Base-by-base conservation (phyloP, 768 basidiomycete species). In the Russula ochroleuca region DNA sequence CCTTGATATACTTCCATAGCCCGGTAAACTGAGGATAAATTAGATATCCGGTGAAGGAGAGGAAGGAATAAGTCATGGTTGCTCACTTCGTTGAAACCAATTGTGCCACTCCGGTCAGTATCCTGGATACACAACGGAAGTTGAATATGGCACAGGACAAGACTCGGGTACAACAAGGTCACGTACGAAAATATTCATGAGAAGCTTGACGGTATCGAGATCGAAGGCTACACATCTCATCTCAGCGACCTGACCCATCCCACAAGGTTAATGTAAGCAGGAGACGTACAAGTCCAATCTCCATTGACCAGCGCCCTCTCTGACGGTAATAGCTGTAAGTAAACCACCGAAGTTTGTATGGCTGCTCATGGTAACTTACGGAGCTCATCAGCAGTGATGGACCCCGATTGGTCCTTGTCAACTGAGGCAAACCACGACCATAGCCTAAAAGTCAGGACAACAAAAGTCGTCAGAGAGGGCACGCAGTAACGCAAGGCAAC, bases 1-100 rank as follows among this genome's bases (percentile, higher is more conserved):
- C 83, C 76, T 88, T 85, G 82, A 91, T 85, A 73, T 90, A 91
- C 70, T 87, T 86, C 87, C 88, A 93, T 25, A 92, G 81, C 5
- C 88, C 88, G 50, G 81, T 70, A 70, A 92, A 94, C 84, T 76
- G 67, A 63, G 9, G 52, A 35, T 61, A 67, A 69, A 17, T 69
- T 52, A 60, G 17, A 23, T 10, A 50, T 17, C 31, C 66, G 64
- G 62, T 33, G 65, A 45, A 31, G 8, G 41, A 4, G 28, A 50
- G 51, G 37, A 40, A 50, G 51, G 37, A 40, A 38, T 13, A n/a
- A 11, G n/a, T 35, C 54, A 54, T 9, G 51, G 49, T 25, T 8
- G n/a, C 10, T 13, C 31, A 86, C 88, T 78, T 92, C 88, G 64
- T 85, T 85, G 76, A 90, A 92, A 41, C 82, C 85, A 64, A 94